Evolutionary conservation across 2,329 filamentous ascomycete genomes (phyloP), one percentile per base, ranked within the genome.

Genomic region (Xylaria sp.): DNA sequence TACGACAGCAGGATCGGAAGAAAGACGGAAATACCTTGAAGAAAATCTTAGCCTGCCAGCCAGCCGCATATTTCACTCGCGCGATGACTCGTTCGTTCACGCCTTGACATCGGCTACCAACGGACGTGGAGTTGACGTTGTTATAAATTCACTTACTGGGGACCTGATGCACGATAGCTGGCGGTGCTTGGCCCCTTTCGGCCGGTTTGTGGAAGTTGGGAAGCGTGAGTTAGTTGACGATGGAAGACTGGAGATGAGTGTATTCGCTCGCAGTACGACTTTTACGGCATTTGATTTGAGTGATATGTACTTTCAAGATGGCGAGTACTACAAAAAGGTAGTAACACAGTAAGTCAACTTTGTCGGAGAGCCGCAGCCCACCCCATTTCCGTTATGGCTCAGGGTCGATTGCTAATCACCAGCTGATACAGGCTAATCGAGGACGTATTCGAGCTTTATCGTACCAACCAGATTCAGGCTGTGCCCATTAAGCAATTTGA

Each of bases 271-370:
- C 2, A 60, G 60, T 21, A 57, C 61, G 5, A 57, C 51, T 9
- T 64, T 64, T 12, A 9, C 57, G 1, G 60, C 56, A 2, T 64
- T 64, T 9, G 56, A 64, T 15, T n/a, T 64, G 3, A 51, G 45
- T 3, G 59, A 57, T 7, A 50, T 61, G 35, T 31, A 69, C 11
- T 67, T 64, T n/a, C 51, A 33, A 4, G 23, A 17, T 1, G 37
- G 33, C 1, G 31, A 56, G 4, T 38, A 38, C 19, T 46, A 55
- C 11, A 38, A 38, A 1, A 35, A 50, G n/a, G n/a, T n/a, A n/a
- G n/a, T n/a, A n/a, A n/a, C n/a, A n/a, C n/a, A n/a, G n/a, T n/a
- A n/a, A n/a, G n/a, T n/a, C 17, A 31, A n/a, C 3, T 15, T 35
- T 14, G 3, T 3, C 15, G 25, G 45, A 25, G 28, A 31, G n/a